Evolutionary conservation across 768 basidiomycete genomes (phyloP), one percentile per base, ranked within the genome.

Genomic region (Porphyrellus cyaneotinctus): DNA sequence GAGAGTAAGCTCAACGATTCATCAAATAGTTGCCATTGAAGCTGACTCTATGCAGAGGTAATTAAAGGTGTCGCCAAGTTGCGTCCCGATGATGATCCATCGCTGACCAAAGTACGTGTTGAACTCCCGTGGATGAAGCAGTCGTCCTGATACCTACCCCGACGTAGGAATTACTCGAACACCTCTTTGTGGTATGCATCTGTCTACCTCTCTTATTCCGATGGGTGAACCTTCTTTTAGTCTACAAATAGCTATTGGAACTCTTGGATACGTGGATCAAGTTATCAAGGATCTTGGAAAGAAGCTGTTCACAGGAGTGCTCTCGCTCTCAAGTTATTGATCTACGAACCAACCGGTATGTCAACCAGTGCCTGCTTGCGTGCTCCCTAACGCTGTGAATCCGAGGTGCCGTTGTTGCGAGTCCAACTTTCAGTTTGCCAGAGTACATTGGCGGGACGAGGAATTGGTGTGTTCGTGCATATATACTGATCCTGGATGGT

Each of bases 231-330:
- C 18, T 44, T 22, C 31, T 51, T 48, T 13, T 73, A 77, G 81
- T 78, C 82, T 6, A 97, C 95, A 4, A 84, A 84, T 56, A 70
- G 70, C 23, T 97, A 89, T 67, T 97, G 94, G 94, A 84, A 83
- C 56, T 73, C 81, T 20, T 97, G 95, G 95, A 86, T 97, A 60
- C 77, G 82, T n/a, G 80, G 82, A 58, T 91, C 88, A 31, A 92
- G 88, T 0, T 99, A 99, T 69, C 79, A 79, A 14, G 97, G 95
- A 0, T 82, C 91, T 15, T 99, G 97, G 97, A 88, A 95, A 61
- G 97, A 99, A 68, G 85, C 88, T 2, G 94, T 98, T 6, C 83
- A 92, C 63, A 82, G 95, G 22, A 93, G 91, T 52, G 95, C 93
- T 1, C 76, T 97, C n/a, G 91, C 93, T 1, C 75, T 97, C 57